Percentiles rank a stretch among this genome's conserved stretches.
These are phyloP conservation scores for Cyberlindnera meyerae DNA, from an alignment of 805 yeast genomes.

Conservation along the genomic window DNA sequence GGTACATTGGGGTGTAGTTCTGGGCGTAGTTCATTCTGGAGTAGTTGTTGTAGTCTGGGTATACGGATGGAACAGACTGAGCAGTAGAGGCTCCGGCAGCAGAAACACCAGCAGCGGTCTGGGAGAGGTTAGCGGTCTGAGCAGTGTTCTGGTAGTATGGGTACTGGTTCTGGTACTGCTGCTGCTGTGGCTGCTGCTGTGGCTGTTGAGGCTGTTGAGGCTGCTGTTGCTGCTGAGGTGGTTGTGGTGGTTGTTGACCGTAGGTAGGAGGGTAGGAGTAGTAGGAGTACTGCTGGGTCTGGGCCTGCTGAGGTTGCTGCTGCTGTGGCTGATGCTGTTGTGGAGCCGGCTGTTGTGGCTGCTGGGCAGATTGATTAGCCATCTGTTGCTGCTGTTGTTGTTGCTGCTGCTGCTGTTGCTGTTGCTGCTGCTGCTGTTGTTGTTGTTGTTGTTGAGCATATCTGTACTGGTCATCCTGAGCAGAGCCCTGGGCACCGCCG, in stretches of 20 bases:
- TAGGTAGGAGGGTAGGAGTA: constrained; percentile 14
- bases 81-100: constrained; percentile 1
- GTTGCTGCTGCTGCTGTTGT: constrained; percentile 5
- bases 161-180: constrained; percentile 18
- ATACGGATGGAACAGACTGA: constrained; percentile 5
- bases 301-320: constrained; percentile 10
- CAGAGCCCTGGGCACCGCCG: constrained; percentile 1
- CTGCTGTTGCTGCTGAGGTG: constrained; percentile 3
- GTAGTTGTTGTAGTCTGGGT: constrained; percentile 22
- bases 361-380: constrained; percentile 7
- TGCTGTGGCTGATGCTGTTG: constrained; percentile 9
- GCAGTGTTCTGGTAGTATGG: constrained; percentile 21
- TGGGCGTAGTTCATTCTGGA: constrained; percentile 25
- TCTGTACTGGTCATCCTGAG: constrained; percentile 16
- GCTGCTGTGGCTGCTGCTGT: constrained; percentile 3
- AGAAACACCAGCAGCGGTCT: constrained; percentile 2
- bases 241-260: constrained; percentile 9
- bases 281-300: constrained; percentile 9
- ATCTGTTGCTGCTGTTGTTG: constrained; percentile 3
- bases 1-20: constrained; percentile 21
- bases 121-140: constrained; percentile 6
- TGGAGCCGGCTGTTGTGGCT: constrained; percentile 1
- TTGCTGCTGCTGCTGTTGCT: constrained; percentile 1
- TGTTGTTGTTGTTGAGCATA: constrained; percentile 7
- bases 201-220: neutral